A percentile compares a stretch with the other conserved stretches of the same genome.
phyloP scores from a whole-genome alignment of 768 basidiomycete genomes.

The Lentinus brumalis region DNA sequence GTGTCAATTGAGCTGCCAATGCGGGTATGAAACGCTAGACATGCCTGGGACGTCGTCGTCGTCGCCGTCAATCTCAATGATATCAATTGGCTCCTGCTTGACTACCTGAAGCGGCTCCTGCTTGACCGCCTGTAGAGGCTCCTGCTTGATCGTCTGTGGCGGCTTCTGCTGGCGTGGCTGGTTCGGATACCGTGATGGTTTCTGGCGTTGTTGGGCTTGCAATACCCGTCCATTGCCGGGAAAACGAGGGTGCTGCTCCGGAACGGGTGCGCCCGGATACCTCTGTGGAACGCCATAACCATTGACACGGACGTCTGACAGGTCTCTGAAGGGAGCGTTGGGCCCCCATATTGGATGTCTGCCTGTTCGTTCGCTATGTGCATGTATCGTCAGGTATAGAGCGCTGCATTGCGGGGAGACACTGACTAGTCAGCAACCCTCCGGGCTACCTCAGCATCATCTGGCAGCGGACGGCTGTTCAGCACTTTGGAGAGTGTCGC shows the following conservation, averaged over 20 bases:
- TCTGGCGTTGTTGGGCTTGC: background rate
- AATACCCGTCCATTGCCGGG: background rate
- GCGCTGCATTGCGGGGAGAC: background rate
- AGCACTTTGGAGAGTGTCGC: slow-evolving; percentile 57
- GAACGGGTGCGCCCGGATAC: background rate
- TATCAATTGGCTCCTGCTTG: background rate
- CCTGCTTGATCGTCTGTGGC: background rate
- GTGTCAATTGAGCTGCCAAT: background rate
- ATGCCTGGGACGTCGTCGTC: background rate
- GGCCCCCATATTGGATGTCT: slow-evolving; percentile 11
- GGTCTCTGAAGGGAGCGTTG: slow-evolving; percentile 14
- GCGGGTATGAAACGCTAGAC: background rate
- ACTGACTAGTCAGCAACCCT: slow-evolving; percentile 55
- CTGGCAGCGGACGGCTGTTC: slow-evolving; percentile 40
- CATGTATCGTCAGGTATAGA: background rate
- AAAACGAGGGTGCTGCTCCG: background rate
- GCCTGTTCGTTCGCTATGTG: background rate
- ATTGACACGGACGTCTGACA: background rate
- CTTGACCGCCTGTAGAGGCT: no score
- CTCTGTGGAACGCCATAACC: background rate
- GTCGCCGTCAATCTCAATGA: background rate
- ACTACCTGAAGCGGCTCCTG: background rate
- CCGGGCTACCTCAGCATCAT: slow-evolving; percentile 43
- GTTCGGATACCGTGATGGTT: background rate
- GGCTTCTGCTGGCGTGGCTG: background rate